A percentile compares a stretch with the other conserved stretches of the same genome.
Evolutionary conservation across 2,329 filamentous ascomycete genomes (phyloP).

Genomic region (Aspergillus neoniger): DNA sequence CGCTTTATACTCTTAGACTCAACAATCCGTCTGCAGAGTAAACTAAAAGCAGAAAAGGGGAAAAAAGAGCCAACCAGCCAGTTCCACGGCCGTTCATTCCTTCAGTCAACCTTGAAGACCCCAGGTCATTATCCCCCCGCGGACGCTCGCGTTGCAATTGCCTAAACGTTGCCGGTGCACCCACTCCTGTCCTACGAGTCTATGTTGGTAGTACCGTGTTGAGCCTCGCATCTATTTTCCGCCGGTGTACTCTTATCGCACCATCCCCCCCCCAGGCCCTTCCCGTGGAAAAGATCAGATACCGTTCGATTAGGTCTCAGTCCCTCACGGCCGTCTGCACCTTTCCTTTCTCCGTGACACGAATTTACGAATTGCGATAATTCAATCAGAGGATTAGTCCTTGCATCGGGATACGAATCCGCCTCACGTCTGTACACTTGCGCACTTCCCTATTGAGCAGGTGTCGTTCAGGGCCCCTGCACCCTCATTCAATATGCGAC

Average conservation of each 20-base stretch:
- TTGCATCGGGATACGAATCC: background rate
- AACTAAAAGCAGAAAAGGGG: constrained; percentile 6
- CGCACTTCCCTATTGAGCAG: constrained; percentile 8
- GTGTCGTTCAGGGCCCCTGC: constrained; percentile 4
- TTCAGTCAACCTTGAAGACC: background rate
- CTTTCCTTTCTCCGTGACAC: constrained; percentile 3
- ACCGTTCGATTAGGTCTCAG: constrained; percentile 6
- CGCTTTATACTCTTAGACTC: constrained; percentile 11
- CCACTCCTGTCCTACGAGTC: background rate
- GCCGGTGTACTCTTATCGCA: background rate
- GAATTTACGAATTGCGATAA: constrained; percentile 11
- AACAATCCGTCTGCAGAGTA: background rate
- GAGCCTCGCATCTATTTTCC: constrained; percentile 1
- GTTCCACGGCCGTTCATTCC: constrained; percentile 5
- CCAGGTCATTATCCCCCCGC: background rate
- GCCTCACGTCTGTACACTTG: background rate
- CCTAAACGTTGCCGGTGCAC: background rate
- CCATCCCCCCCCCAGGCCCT: background rate
- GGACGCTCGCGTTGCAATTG: background rate
- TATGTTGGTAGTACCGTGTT: background rate
- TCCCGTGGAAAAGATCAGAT: background rate
- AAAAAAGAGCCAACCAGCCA: background rate
- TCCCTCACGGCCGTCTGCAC: background rate
- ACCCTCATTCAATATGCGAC: constrained; percentile 54
- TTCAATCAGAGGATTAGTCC: constrained; percentile 5